Base-by-base conservation (phyloP, 164 flowering plant species). In the Dillenia suffruticosa region DNA sequence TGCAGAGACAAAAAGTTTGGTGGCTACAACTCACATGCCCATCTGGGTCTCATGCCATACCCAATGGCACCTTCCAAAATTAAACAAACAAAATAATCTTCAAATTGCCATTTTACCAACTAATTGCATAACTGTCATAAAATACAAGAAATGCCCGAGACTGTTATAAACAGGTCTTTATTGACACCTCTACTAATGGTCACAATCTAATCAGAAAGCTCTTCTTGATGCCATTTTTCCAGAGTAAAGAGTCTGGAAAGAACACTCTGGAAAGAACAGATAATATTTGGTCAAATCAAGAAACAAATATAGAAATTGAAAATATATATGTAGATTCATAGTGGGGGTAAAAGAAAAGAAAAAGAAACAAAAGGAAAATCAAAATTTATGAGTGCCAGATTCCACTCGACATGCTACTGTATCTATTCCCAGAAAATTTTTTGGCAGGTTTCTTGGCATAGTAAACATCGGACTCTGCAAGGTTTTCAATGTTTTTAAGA, bases 401-500 rank as follows among this genome's bases (percentile, higher is more conserved):
- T 59, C 90, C 86, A 63, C 62, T 83, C 10, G 88, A 63, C 57
- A 92, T 69, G 44, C 78, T 79, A 1, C 78, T 76, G 51, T 89
- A 81, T 68, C 81, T 79, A 66, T 76, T 83, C 9, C 78, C 70
- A 0, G 86, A 81, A 46, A 88, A 63, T 62, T 83, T 88, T 66
- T 73, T 77, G 51, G 84, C 77, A 52, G 88, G 84, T 70, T 65
- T 83, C 61, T 83, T 84, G 2, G 97, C 95, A 70, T 88, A 95
- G 1, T 69, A 73, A 69, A 77, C 81, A 14, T 83, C 92, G 3
- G 72, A 78, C 50, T 86, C 89, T 46, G 97, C 97, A 24, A 95
- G 87, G 64, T 80, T 85, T 56, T 92, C 89, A 10, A 95, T 68
- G 77, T 83, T 81, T 51, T 80, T 86, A 9, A 85, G 22, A 62